Conservation (phyloP, 306 rosid genomes). For the Canavalia ensiformis region DNA sequence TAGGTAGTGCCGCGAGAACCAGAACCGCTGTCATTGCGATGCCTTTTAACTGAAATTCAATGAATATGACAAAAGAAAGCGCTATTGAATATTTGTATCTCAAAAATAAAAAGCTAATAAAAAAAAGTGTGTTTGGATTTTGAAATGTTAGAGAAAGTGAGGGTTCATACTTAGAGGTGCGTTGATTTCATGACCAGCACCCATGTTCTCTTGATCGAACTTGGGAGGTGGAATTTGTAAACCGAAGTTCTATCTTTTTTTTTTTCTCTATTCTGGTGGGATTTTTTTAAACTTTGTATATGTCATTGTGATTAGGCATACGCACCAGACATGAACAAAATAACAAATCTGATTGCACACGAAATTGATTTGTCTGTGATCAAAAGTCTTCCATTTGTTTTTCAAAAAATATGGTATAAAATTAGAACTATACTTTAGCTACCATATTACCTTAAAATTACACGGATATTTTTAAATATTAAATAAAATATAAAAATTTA, state of each 20-base stretch:
- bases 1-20: constrained; percentile 25
- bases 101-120: not conserved
- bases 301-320: not conserved
- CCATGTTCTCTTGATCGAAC: not conserved
- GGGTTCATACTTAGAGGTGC: constrained; percentile 60
- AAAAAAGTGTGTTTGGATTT: not conserved
- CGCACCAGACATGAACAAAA: not conserved
- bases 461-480: too few species aligned
- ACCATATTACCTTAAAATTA: too few species aligned
- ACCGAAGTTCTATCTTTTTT: not conserved
- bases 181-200: constrained; percentile 42
- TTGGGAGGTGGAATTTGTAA: not conserved
- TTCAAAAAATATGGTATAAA: not conserved
- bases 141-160: constrained; percentile 7
- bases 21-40: not conserved
- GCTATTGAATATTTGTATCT: not conserved
- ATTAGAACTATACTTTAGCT: too few species aligned
- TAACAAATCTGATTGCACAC: not conserved
- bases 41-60: constrained; percentile 52
- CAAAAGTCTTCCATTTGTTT: not conserved
- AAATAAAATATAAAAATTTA: too few species aligned
- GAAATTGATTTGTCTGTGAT: not conserved
- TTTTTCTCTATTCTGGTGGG: not conserved
- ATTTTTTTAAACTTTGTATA: not conserved
- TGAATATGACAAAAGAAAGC: not conserved